Conservation (phyloP, 176 grass and related monocot species). For the Raddia guianensis region DNA sequence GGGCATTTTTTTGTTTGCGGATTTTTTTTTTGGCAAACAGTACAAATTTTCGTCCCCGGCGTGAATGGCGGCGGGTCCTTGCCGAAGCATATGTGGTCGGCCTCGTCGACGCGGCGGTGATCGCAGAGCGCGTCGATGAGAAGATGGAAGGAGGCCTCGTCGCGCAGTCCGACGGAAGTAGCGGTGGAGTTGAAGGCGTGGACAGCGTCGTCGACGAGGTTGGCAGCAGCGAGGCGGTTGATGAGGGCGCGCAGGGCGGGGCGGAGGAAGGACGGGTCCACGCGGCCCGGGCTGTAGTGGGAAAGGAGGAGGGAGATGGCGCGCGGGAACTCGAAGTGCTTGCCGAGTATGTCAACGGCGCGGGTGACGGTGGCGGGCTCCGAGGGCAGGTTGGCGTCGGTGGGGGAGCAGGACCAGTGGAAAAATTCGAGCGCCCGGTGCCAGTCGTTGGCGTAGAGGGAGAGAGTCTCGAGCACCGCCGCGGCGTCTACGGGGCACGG, state of each 20-base stretch:
- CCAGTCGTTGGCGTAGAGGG: constrained; percentile 88
- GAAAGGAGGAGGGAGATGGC: constrained; percentile 72
- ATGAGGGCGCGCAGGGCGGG: constrained; percentile 53
- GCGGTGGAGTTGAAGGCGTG: constrained; percentile 46
- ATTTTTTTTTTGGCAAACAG: too few relatives aligned
- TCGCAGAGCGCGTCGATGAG: constrained; percentile 92
- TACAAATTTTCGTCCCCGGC: too few relatives aligned
- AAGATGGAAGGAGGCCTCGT: constrained; percentile 70
- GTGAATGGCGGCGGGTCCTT: constrained; percentile 48
- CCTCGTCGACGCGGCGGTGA: constrained; percentile 71
- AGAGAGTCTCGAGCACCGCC: constrained; percentile 70
- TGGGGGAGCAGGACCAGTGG: constrained; percentile 64
- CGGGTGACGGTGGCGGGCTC: constrained; percentile 62
- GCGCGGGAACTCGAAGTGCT: constrained; percentile 81
- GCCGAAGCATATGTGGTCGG: constrained; percentile 69
- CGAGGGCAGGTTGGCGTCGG: constrained; percentile 44
- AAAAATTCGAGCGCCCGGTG: constrained; percentile 80
- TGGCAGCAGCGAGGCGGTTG: constrained; percentile 63
- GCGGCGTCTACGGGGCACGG: constrained; percentile 39
- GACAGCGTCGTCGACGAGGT: constrained; percentile 54
- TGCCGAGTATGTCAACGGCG: constrained; percentile 80
- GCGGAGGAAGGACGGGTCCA: constrained; percentile 63
- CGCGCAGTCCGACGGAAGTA: constrained; percentile 37
- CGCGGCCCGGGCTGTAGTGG: constrained; percentile 37
- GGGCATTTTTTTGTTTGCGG: too few relatives aligned